Percentiles rank a stretch among this genome's conserved stretches.
Conservation (phyloP, 176 grass and related monocot species). For the Rhynchospora tenuis region DNA sequence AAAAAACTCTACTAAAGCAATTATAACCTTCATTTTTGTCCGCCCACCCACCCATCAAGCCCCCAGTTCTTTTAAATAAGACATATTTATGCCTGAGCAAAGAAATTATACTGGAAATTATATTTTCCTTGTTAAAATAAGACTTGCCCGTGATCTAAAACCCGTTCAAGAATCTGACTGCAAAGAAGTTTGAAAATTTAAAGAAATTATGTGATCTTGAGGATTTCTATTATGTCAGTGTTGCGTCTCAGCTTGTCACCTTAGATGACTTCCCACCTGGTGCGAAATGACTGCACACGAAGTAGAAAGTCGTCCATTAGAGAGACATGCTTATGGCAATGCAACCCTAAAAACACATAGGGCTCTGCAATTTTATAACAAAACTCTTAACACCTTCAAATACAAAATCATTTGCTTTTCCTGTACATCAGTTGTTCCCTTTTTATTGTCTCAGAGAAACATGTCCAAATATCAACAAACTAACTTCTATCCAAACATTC, state of each 20-base stretch:
- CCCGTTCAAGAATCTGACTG: slow-evolving; percentile 46
- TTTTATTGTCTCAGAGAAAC: too few relatives aligned
- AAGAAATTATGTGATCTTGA: slow-evolving; percentile 79
- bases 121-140: background rate
- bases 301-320: slow-evolving; percentile 72
- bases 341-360: slow-evolving; percentile 49
- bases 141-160: slow-evolving; percentile 76
- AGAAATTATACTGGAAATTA: too few relatives aligned
- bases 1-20: too few relatives aligned
- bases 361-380: background rate
- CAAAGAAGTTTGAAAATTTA: slow-evolving; percentile 44
- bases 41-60: too few relatives aligned
- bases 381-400: background rate
- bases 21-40: too few relatives aligned
- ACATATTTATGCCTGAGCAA: too few relatives aligned
- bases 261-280: slow-evolving; percentile 92
- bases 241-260: slow-evolving; percentile 81
- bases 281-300: slow-evolving; percentile 86
- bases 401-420: background rate
- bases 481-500: too few relatives aligned
- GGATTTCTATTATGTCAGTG: slow-evolving; percentile 80
- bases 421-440: too few relatives aligned
- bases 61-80: too few relatives aligned
- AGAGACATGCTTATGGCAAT: slow-evolving; percentile 88
- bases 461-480: too few relatives aligned